phyloP scores from a whole-genome alignment of 352 stramenopile species.

The Globisporangium uncinulatum region DNA sequence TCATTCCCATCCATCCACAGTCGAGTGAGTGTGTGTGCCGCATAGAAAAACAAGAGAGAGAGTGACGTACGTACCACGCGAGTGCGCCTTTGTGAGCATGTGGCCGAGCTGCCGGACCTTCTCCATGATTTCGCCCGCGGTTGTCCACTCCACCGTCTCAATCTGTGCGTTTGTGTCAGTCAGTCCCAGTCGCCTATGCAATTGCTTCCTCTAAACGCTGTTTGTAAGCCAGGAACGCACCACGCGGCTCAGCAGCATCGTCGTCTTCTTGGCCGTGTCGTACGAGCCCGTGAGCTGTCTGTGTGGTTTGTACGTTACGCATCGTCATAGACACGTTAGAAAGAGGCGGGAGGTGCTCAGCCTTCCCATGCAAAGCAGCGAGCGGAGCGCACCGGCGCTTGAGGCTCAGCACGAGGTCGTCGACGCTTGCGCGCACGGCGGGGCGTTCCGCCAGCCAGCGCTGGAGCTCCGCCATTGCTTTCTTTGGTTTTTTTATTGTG shows the following conservation, averaged over 20 bases:
- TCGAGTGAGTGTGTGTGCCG: too few relatives aligned
- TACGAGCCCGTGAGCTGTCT: slow-evolving; percentile 75
- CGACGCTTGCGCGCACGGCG: slow-evolving; percentile 53
- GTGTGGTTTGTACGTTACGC: background rate
- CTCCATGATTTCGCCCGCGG: slow-evolving; percentile 76
- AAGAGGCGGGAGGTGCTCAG: too few relatives aligned
- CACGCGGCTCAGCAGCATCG: slow-evolving; percentile 65
- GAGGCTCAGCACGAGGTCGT: slow-evolving; percentile 72
- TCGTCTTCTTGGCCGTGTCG: slow-evolving; percentile 76
- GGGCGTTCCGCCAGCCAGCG: slow-evolving; percentile 78
- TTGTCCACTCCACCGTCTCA: slow-evolving; percentile 75
- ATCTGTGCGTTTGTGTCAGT: slow-evolving; percentile 23
- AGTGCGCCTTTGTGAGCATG: slow-evolving; percentile 80
- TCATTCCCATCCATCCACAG: background rate
- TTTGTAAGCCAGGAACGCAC: slow-evolving; percentile 19
- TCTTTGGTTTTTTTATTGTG: background rate
- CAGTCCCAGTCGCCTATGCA: too few relatives aligned
- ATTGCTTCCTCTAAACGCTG: too few relatives aligned
- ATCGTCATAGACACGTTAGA: too few relatives aligned
- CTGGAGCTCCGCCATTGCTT: slow-evolving; percentile 33
- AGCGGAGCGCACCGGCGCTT: slow-evolving; percentile 52
- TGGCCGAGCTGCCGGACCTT: slow-evolving; percentile 74
- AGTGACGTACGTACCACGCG: slow-evolving; percentile 32
- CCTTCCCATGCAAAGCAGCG: background rate
- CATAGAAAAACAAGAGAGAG: background rate